Conservation (phyloP, 805 yeast species). For the Clavispora fructus region DNA sequence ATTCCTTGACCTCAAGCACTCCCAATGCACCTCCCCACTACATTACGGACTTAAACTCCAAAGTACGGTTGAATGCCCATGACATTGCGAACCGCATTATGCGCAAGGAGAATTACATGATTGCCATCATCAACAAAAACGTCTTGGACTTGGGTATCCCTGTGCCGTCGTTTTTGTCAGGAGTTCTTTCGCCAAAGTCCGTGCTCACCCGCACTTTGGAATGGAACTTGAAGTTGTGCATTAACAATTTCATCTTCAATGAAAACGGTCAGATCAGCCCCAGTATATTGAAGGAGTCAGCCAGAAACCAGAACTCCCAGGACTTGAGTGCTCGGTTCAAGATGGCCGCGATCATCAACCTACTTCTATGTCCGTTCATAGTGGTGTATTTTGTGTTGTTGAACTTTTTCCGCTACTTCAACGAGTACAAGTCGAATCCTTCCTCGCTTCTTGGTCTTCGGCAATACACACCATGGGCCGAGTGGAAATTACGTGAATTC, state of each 20-base stretch:
- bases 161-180: conserved; percentile 11
- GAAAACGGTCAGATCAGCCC: conserved; percentile 77
- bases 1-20: conserved; percentile 54
- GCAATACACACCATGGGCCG: conserved; percentile 90
- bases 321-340: conserved; percentile 77
- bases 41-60: conserved; percentile 56
- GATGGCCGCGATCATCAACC: conserved; percentile 81
- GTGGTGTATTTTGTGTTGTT: conserved; percentile 76
- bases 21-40: conserved; percentile 20
- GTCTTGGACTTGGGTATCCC: conserved; percentile 58
- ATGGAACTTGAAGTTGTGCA: conserved; percentile 88
- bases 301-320: conserved; percentile 57
- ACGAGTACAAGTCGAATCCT: conserved; percentile 88
- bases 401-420: conserved; percentile 86
- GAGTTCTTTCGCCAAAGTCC: conserved; percentile 19
- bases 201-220: conserved; percentile 82
- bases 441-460: conserved; percentile 62
- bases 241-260: conserved; percentile 81
- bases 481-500: conserved; percentile 91
- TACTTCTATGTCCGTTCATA: conserved; percentile 78
- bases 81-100: conserved; percentile 92
- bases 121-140: conserved; percentile 80
- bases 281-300: conserved; percentile 62
- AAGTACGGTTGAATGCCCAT: conserved; percentile 80
- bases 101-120: conserved; percentile 92